Evolutionary conservation across 169 alveolate genomes (phyloP).

Genomic region (Blepharisma undulans): DNA sequence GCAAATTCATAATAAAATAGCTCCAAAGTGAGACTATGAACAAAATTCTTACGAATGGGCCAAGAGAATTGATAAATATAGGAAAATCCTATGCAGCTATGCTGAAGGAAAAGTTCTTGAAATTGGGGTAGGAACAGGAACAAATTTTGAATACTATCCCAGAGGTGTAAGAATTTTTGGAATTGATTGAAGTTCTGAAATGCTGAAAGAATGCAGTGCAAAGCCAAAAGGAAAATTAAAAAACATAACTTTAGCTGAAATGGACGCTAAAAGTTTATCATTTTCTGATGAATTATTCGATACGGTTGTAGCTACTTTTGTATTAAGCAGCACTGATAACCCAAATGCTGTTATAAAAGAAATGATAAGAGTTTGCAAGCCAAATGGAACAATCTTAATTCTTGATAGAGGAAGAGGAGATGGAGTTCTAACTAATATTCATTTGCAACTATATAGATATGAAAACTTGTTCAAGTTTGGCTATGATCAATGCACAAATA

Average conservation of each 20-base stretch:
- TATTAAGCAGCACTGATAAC: constrained; percentile 5
- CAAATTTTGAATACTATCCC: not conserved
- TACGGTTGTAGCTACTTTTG: constrained; percentile 18
- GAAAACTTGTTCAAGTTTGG: not conserved
- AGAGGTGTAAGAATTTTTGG: not conserved
- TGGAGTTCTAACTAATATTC: not conserved
- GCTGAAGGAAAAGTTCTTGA: constrained; percentile 41
- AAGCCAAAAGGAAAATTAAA: not conserved
- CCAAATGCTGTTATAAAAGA: constrained; percentile 19
- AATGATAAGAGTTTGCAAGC: not conserved
- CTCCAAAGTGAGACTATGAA: constrained; percentile 11
- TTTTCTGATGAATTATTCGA: constrained; percentile 14
- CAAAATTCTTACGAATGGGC: constrained; percentile 29
- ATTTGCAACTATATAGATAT: not conserved
- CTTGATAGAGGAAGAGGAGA: constrained; percentile 28
- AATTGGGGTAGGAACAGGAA: constrained; percentile 31
- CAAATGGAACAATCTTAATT: constrained; percentile 13
- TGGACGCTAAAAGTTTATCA: not conserved
- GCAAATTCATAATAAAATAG: not conserved
- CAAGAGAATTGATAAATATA: constrained; percentile 24
- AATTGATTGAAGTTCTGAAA: not conserved
- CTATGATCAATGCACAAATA: not conserved
- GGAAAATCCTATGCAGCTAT: constrained; percentile 19
- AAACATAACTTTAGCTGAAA: not conserved
- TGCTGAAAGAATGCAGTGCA: not conserved